These are phyloP conservation scores for Saraca asoca DNA, from an alignment of 331 rosid genomes.

Conservation along the genomic window DNA sequence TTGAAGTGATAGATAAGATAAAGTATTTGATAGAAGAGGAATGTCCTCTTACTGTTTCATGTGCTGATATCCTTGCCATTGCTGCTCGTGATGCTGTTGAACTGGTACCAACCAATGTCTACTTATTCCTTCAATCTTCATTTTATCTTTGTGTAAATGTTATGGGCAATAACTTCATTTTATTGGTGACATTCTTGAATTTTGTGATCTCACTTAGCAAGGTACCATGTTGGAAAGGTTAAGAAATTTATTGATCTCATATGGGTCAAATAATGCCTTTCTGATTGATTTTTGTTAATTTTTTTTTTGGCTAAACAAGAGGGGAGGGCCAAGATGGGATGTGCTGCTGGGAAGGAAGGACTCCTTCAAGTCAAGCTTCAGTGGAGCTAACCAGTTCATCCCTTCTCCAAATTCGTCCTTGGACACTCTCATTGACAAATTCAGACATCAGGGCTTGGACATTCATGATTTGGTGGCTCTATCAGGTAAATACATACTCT, in stretches of 20 bases:
- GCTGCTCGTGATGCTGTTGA: constrained; percentile 87
- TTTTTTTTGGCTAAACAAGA: constrained; percentile 41
- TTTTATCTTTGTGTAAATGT: too few relatives aligned
- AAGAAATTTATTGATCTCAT: neutral
- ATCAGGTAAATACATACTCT: constrained; percentile 49
- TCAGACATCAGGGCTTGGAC: constrained; percentile 70
- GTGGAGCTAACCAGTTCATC: constrained; percentile 70
- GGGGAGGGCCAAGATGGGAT: constrained; percentile 88
- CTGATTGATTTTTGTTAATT: neutral
- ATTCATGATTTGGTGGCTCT: constrained; percentile 63
- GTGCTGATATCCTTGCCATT: constrained; percentile 83
- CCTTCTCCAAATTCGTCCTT: constrained; percentile 89
- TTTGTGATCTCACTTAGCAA: neutral
- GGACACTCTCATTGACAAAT: constrained; percentile 59
- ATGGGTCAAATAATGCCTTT: neutral
- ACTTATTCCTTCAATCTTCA: neutral
- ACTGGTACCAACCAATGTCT: constrained; percentile 34
- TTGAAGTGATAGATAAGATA: constrained; percentile 69
- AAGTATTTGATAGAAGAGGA: constrained; percentile 68
- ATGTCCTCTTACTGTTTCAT: constrained; percentile 79
- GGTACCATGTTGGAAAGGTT: neutral
- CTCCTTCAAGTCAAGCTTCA: constrained; percentile 74
- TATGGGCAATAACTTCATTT: neutral
- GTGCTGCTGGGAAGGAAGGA: constrained; percentile 77
- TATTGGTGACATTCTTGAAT: neutral